These are phyloP conservation scores for Trichoderma aggressivum DNA, from an alignment of 2,329 filamentous ascomycete genomes.

Conservation along the genomic window DNA sequence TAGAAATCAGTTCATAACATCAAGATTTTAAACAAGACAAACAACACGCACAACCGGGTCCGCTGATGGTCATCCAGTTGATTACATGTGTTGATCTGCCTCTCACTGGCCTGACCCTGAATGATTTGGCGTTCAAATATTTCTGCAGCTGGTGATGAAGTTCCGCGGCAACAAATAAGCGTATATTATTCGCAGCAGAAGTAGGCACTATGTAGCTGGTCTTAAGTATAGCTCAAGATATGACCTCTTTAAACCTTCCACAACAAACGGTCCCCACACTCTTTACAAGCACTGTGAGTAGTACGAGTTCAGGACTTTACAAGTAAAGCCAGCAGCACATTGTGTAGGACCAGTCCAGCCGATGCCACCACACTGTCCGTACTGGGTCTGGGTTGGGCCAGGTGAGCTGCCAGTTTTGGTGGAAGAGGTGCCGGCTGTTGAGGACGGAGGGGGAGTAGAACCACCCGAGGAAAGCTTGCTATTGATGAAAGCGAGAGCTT, in stretches of 20 bases:
- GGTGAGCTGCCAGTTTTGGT: neutral
- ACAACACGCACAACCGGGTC: no score
- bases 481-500: conserved; percentile 60
- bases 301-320: conserved; percentile 37
- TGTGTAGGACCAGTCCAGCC: conserved; percentile 36
- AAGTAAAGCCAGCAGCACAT: conserved; percentile 37
- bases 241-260: neutral
- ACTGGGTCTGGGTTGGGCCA: conserved; percentile 24
- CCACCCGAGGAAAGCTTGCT: conserved; percentile 26
- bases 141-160: no score
- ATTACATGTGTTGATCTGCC: no score
- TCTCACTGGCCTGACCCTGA: no score
- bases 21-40: no score
- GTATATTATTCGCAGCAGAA: neutral
- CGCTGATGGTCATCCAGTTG: no score
- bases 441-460: neutral
- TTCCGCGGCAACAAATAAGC: neutral
- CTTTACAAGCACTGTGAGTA: conserved; percentile 42
- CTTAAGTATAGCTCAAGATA: no score
- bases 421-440: neutral
- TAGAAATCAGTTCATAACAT: no score
- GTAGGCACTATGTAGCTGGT: neutral
- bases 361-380: conserved; percentile 39
- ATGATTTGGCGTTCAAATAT: no score
- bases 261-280: neutral